Base-by-base conservation (phyloP, 2,329 filamentous ascomycete genomes). In the Tympanopsis confertula region DNA sequence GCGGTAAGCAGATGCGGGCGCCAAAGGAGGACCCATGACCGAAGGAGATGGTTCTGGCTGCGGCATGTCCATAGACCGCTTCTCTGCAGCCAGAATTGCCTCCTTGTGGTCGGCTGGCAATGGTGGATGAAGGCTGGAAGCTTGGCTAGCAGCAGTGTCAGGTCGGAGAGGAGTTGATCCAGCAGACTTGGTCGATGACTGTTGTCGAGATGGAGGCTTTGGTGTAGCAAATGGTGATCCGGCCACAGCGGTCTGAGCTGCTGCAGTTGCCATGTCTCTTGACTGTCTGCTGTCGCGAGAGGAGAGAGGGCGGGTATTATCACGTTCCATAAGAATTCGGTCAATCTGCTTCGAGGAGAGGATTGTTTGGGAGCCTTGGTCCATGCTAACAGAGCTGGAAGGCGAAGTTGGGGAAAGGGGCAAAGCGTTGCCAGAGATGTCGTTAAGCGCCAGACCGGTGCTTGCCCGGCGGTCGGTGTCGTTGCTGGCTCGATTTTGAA, bases 41-140 rank as follows among this genome's bases (percentile, higher is more conserved):
- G 65, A 56, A 38, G 59, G 47, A 19, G 62, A 51, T 39, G 50
- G 50, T 22, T 51, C 56, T 40, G 36, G 14, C 47, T 48, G 32
- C 40, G 39, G 14, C n/a, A n/a, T n/a, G 10, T 33, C 30, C n/a
- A 28, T 10, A 10, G 24, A 28, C 30, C 7, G 7, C 30, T 33
- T 67, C 43, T 77, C 79, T 28, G 84, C 86, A 36, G 86, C 85
- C 49, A 89, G 81, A 47, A 95, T 94, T 41, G 73, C 79, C 58
- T 91, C 76, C 47, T 77, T 84, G 56, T 94, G 87, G 54, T 95
- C 88, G 12, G 67, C 49, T 29, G 88, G 89, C 41, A 95, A 66
- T 20, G 87, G 87, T 26, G 86, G 86, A 42, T 76, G 69, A 5
- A 53, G 46, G 37, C 63, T 62, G 13, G 65, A 62, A 35, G 60